These are phyloP conservation scores for Desmodesmus armatus DNA, from an alignment of 139 green algal species.

Conservation along the genomic window DNA sequence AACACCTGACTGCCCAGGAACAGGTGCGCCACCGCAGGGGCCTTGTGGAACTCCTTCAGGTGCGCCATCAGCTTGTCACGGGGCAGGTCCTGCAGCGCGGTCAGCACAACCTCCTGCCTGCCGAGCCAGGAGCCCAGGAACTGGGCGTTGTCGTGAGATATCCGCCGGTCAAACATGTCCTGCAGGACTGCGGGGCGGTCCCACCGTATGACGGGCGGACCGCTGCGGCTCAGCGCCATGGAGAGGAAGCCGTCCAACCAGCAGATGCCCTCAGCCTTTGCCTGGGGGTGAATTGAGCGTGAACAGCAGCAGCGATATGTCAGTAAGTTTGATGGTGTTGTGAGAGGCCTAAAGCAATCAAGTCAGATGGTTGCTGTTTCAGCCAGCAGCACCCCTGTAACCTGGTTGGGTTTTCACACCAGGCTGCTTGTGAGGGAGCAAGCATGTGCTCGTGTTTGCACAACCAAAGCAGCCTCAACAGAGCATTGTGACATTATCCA, in stretches of 20 bases:
- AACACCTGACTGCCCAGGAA: neutral
- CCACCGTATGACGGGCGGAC: neutral
- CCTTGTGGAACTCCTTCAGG: neutral
- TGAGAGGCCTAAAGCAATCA: no score
- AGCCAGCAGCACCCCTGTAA: no score
- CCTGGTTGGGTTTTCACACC: no score
- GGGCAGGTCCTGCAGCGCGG: neutral
- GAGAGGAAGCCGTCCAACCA: neutral
- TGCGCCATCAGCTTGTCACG: neutral
- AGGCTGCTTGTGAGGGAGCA: no score
- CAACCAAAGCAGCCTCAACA: no score
- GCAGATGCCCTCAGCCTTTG: no score
- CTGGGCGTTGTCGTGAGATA: neutral
- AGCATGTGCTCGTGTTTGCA: no score
- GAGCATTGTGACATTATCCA: no score
- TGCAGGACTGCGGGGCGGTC: neutral
- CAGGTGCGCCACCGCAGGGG: neutral
- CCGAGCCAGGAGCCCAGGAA: neutral
- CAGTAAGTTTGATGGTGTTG: no score
- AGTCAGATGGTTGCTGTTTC: no score
- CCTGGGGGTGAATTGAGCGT: neutral
- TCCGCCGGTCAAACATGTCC: neutral
- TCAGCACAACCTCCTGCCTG: neutral
- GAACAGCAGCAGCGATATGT: neutral
- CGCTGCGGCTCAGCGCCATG: neutral